These are phyloP conservation scores for Alisma plantagoaquatica DNA, from an alignment of 106 monocot genomes.

Conservation along the genomic window DNA sequence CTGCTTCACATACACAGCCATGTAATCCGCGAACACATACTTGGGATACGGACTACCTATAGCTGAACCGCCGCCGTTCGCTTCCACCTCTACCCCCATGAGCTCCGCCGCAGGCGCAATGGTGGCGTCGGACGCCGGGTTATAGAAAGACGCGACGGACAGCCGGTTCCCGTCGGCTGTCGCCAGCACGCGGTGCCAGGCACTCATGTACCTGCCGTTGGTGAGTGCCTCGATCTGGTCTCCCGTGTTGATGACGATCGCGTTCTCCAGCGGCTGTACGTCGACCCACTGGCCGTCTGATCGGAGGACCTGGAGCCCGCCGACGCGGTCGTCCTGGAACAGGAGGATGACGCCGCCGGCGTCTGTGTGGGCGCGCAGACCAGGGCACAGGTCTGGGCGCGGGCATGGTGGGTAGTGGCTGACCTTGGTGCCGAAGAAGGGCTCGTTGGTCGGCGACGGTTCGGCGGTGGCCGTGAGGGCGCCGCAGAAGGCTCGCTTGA, in stretches of 20 bases:
- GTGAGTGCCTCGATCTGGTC: slow-evolving; percentile 78
- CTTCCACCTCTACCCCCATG: background rate
- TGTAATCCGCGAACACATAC: slow-evolving; percentile 40
- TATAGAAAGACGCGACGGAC: slow-evolving; percentile 69
- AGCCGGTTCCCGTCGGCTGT: slow-evolving; percentile 38
- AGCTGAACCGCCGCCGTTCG: background rate
- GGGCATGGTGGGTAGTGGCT: slow-evolving; percentile 80
- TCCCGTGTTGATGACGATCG: slow-evolving; percentile 80
- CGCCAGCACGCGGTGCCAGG: slow-evolving; percentile 48
- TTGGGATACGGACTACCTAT: slow-evolving; percentile 9
- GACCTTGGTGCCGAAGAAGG: slow-evolving; percentile 85
- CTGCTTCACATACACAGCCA: slow-evolving; percentile 35
- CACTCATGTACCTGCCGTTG: slow-evolving; percentile 70
- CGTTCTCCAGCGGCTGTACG: slow-evolving; percentile 45
- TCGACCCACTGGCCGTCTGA: slow-evolving; percentile 66
- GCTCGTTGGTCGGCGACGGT: background rate
- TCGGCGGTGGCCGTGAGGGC: too few relatives aligned
- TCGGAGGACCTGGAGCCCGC: slow-evolving; percentile 56
- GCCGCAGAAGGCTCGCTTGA: slow-evolving; percentile 35
- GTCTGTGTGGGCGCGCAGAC: slow-evolving; percentile 75
- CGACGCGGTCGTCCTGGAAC: slow-evolving; percentile 67
- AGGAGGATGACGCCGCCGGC: slow-evolving; percentile 90
- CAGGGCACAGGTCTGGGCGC: slow-evolving; percentile 30
- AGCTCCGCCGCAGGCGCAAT: slow-evolving; percentile 29
- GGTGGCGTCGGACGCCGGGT: slow-evolving; percentile 36